Evolutionary conservation across 495 filamentous ascomycete species (phyloP), one percentile per base, ranked within the genome.

Genomic region (Haplographium delicatum): DNA sequence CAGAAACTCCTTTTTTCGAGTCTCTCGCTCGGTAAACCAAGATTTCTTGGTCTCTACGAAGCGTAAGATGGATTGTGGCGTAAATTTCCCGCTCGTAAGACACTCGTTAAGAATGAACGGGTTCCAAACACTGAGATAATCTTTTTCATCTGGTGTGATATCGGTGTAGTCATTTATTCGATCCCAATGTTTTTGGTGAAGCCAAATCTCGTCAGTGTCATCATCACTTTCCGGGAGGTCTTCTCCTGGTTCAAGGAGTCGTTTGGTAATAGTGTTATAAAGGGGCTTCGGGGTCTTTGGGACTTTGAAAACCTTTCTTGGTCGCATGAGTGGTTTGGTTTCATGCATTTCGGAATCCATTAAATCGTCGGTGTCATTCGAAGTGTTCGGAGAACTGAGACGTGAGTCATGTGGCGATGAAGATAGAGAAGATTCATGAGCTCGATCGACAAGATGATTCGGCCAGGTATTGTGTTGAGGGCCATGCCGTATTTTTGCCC

Each of bases 71-170:
- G 68, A 64, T 6, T 68, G 65, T 24, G 70, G 69, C 8, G 77
- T 56, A 51, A 72, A 72, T 27, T 64, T 66, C 16, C 66, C 63
- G n/a, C 70, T 70, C 8, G 69, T 75, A 23, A 77, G 54, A 40
- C 68, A 68, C 54, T 70, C 63, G 25, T 54, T 59, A 31, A 72
- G 66, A 22, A 76, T 70, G 37, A 71, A 78, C 2, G 66, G 61
- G 44, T 79, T 74, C 73, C 73, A 79, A 40, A 69, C 65, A 37
- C 62, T 63, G 51, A 76, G 67, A 46, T 72, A 78, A 49, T 78
- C 76, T 47, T 74, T 75, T 45, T 79, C 76, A 11, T 63, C 63
- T 11, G 60, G 61, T 15, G 68, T 63, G 9, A 78, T 62, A 51
- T 78, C 76, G 34, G 63, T 66, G 44, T 72, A 78, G 47, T 79